Conservation (phyloP, 2,329 filamentous ascomycete species). For the Aureobasidium sp. region DNA sequence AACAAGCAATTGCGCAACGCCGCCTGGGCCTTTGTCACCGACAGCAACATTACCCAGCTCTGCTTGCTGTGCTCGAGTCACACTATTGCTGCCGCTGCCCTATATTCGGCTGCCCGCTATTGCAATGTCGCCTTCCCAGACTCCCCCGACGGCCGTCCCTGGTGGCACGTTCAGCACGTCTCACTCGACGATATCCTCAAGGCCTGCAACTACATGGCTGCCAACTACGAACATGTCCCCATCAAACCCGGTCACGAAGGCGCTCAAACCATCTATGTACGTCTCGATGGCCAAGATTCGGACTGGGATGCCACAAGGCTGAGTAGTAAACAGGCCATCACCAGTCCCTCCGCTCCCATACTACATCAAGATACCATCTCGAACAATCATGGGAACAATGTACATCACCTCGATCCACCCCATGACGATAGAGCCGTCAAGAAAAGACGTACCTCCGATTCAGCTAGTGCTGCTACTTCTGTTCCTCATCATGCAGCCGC, state of each 20-base stretch:
- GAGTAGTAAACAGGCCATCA: slow-evolving; percentile 20
- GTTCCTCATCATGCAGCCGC: neutral
- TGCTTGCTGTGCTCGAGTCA: slow-evolving; percentile 73
- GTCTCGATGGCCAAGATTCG: slow-evolving; percentile 27
- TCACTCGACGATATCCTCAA: slow-evolving; percentile 61
- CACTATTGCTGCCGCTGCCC: slow-evolving; percentile 74
- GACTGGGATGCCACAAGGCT: slow-evolving; percentile 28
- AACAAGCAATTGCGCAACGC: slow-evolving; percentile 78
- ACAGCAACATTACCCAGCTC: slow-evolving; percentile 75
- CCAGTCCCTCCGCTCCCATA: slow-evolving; percentile 19
- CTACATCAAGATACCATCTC: slow-evolving; percentile 24
- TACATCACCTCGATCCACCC: slow-evolving; percentile 16
- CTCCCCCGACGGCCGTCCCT: slow-evolving; percentile 67
- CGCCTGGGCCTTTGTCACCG: slow-evolving; percentile 90
- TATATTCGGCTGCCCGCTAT: slow-evolving; percentile 80
- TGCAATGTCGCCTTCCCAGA: slow-evolving; percentile 65
- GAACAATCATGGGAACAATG: slow-evolving; percentile 24
- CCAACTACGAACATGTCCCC: slow-evolving; percentile 39
- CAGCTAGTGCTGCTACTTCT: neutral
- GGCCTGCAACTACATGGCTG: slow-evolving; percentile 70
- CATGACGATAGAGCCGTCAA: slow-evolving; percentile 24
- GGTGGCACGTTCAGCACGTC: slow-evolving; percentile 78
- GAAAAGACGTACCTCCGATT: slow-evolving; percentile 15
- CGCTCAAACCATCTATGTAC: slow-evolving; percentile 38
- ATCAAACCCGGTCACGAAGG: slow-evolving; percentile 34